phyloP scores from a whole-genome alignment of 2,329 filamentous ascomycete species.

The Aureobasidium sp. region DNA sequence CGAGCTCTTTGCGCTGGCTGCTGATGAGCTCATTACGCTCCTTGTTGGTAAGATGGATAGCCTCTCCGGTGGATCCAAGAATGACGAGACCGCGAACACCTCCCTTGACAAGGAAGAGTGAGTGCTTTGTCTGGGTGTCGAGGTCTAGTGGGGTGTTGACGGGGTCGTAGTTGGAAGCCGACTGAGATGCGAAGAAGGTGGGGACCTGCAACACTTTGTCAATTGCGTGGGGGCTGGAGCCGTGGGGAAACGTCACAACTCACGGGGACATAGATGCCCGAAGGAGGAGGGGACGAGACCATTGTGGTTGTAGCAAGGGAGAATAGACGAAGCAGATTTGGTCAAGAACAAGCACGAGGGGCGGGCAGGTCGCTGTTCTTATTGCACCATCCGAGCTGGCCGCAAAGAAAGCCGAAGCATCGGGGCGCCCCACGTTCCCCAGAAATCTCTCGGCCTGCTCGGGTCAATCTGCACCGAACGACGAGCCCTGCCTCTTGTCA shows the following conservation, averaged over 20 bases:
- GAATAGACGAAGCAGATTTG: background rate
- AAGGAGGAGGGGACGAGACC: conserved; percentile 37
- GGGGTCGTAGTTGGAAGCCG: conserved; percentile 37
- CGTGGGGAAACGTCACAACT: background rate
- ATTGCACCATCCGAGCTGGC: background rate
- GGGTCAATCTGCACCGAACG: background rate
- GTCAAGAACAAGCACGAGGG: background rate
- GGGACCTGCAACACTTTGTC: conserved; percentile 37
- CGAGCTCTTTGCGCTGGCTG: conserved; percentile 50
- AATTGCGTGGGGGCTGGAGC: background rate
- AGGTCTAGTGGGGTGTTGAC: conserved; percentile 50
- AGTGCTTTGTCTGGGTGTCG: conserved; percentile 52
- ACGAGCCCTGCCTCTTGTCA: too few species aligned
- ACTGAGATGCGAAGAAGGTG: conserved; percentile 55
- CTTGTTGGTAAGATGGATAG: conserved; percentile 53
- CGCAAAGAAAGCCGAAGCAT: conserved; percentile 2
- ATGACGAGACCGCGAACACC: conserved; percentile 57
- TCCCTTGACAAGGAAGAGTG: conserved; percentile 52
- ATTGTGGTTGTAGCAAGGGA: conserved; percentile 2
- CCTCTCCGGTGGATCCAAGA: conserved; percentile 58
- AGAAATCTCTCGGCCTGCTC: background rate
- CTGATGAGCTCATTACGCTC: conserved; percentile 51
- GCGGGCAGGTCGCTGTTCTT: background rate
- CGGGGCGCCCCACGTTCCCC: conserved; percentile 10
- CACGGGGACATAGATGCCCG: conserved; percentile 50